Evolutionary conservation across 1,284 basidiomycete species (phyloP).

Genomic region (Ceratobasidium papillatum): DNA sequence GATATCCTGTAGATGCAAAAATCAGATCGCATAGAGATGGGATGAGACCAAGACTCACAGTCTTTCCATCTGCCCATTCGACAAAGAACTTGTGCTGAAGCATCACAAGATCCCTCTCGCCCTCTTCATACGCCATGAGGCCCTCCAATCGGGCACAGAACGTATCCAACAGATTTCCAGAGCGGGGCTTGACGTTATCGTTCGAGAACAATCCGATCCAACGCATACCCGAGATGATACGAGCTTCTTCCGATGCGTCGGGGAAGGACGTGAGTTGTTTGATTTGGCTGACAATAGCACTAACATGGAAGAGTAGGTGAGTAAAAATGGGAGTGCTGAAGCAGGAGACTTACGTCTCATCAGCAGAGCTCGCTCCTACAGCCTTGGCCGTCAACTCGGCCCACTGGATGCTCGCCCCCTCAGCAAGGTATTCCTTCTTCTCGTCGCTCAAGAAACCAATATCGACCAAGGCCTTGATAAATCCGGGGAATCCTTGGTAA

Average conservation of each 20-base stretch:
- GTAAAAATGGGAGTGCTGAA: not conserved
- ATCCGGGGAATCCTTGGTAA: conserved; percentile 99
- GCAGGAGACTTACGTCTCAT: conserved; percentile 67
- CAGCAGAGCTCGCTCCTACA: conserved; percentile 73
- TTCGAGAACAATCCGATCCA: conserved; percentile 94
- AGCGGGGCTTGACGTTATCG: conserved; percentile 67
- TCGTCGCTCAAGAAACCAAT: conserved; percentile 87
- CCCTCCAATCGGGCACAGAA: conserved; percentile 91
- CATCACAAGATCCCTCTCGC: conserved; percentile 96
- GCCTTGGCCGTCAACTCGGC: conserved; percentile 82
- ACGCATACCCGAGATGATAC: conserved; percentile 87
- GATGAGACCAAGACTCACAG: conserved; percentile 57
- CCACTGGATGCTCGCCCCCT: conserved; percentile 73
- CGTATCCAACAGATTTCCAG: conserved; percentile 87
- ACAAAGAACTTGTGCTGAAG: conserved; percentile 97
- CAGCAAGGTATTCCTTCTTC: conserved; percentile 80
- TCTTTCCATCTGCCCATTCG: conserved; percentile 82
- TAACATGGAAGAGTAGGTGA: conserved; percentile 45
- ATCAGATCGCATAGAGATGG: conserved; percentile 40
- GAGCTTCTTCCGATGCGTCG: conserved; percentile 68
- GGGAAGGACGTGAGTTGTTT: conserved; percentile 78
- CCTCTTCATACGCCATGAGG: conserved; percentile 90
- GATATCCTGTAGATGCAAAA: conserved; percentile 67
- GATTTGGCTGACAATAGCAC: conserved; percentile 74
- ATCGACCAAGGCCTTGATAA: conserved; percentile 88